Evolutionary conservation across 1,139 yeast species (phyloP).

Genomic region (Meyerozyma smithsonii): DNA sequence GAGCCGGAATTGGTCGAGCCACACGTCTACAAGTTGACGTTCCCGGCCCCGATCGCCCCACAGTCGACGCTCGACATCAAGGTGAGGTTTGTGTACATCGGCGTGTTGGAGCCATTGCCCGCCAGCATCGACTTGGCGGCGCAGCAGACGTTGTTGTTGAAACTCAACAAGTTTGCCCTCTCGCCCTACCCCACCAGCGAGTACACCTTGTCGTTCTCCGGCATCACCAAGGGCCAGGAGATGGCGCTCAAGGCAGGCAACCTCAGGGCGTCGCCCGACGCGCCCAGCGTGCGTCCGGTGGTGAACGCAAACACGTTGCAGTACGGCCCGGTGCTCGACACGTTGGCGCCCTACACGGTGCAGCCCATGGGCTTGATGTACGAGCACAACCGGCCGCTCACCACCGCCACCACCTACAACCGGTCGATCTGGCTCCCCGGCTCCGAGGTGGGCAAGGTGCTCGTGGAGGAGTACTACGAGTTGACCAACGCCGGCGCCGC

Average conservation of each 20-base stretch:
- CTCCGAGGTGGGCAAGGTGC: conserved; percentile 33
- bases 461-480: conserved; percentile 82
- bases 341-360: conserved; percentile 42
- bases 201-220: conserved; percentile 47
- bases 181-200: conserved; percentile 59
- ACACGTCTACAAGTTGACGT: conserved; percentile 34
- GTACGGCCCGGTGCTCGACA: conserved; percentile 51
- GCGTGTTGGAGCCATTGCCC: conserved; percentile 58
- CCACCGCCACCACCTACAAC: conserved; percentile 53
- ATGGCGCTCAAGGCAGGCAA: conserved; percentile 26
- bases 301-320: conserved; percentile 38
- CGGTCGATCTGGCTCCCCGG: conserved; percentile 74
- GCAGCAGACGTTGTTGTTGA: conserved; percentile 54
- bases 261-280: conserved; percentile 12
- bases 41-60: conserved; percentile 68
- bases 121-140: conserved; percentile 55
- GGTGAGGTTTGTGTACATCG: conserved; percentile 50
- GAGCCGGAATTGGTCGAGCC: conserved; percentile 26
- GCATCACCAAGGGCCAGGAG: conserved; percentile 46
- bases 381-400: conserved; percentile 64
- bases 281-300: conserved; percentile 26
- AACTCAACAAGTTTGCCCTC: conserved; percentile 52
- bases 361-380: conserved; percentile 54
- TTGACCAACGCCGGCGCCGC: conserved; percentile 71
- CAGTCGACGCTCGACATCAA: conserved; percentile 47